A percentile compares a stretch with the other conserved stretches of the same genome.
phyloP scores from a whole-genome alignment of 495 filamentous ascomycete genomes.

The Penicillium verhagenii region DNA sequence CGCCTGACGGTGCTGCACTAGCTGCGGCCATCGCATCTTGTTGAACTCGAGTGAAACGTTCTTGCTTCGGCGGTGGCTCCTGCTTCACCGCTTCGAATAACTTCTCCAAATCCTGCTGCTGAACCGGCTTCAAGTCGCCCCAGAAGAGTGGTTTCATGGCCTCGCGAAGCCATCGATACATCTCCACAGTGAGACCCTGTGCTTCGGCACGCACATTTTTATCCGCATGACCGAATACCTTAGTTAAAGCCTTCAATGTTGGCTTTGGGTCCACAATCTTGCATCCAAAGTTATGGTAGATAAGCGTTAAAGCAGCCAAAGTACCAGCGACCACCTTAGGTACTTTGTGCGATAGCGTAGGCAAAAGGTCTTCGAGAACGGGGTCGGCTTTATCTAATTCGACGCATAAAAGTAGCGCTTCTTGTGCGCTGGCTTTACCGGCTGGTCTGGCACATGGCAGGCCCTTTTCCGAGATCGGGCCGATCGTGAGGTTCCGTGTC shows the following conservation, averaged over 20 bases:
- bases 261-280: slow-evolving; percentile 96
- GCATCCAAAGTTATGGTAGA: slow-evolving; percentile 91
- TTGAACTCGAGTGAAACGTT: slow-evolving; percentile 83
- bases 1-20: slow-evolving; percentile 57
- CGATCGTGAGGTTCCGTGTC: slow-evolving; percentile 71
- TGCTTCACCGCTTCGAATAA: slow-evolving; percentile 91
- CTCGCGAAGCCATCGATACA: slow-evolving; percentile 96
- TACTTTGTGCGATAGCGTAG: slow-evolving; percentile 83
- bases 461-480: slow-evolving; percentile 86
- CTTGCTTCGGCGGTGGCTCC: slow-evolving; percentile 84
- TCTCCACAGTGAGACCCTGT: slow-evolving; percentile 85
- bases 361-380: slow-evolving; percentile 86
- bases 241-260: slow-evolving; percentile 85
- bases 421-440: slow-evolving; percentile 81
- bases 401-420: slow-evolving; percentile 84
- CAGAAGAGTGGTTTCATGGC: slow-evolving; percentile 99
- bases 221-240: slow-evolving; percentile 93
- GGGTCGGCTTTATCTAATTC: slow-evolving; percentile 86
- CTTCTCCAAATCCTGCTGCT: slow-evolving; percentile 91
- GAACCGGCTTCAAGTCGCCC: slow-evolving; percentile 91
- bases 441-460: slow-evolving; percentile 81
- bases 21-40: slow-evolving; percentile 76
- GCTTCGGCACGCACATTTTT: slow-evolving; percentile 97
- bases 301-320: slow-evolving; percentile 72
- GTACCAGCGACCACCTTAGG: slow-evolving; percentile 91